Conservation (phyloP, 2,329 filamentous ascomycete species). For the Verticillium zaregamsianum region DNA sequence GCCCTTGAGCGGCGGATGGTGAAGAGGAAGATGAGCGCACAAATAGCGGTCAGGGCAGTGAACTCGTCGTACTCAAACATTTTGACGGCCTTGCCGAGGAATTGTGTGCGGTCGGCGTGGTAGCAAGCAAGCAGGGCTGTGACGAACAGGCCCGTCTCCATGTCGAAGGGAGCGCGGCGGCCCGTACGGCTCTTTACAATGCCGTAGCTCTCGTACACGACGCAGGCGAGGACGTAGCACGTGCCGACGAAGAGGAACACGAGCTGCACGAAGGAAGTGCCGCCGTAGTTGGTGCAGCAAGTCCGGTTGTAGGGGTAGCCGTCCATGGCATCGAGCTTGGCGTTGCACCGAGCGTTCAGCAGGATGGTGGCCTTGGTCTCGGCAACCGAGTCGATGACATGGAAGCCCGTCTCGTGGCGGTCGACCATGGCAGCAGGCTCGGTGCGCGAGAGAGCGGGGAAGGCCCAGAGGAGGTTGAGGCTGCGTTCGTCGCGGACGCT, state of each 20-base stretch:
- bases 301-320: constrained; percentile 41
- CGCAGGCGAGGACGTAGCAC: constrained; percentile 1
- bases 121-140: constrained; percentile 17
- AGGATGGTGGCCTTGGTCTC: constrained; percentile 41
- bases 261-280: constrained; percentile 13
- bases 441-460: constrained; percentile 9
- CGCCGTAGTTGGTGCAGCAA: constrained; percentile 45
- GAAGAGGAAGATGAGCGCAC: constrained; percentile 4
- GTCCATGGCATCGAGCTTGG: constrained; percentile 20
- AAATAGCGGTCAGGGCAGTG: constrained; percentile 10
- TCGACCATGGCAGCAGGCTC: constrained; percentile 9
- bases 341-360: constrained; percentile 50
- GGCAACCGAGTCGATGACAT: constrained; percentile 36
- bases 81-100: constrained; percentile 21
- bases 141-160: constrained; percentile 17
- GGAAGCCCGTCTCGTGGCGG: constrained; percentile 39
- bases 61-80: constrained; percentile 16
- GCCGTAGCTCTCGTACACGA: neutral
- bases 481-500: constrained; percentile 10
- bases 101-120: constrained; percentile 20
- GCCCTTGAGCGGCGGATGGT: constrained; percentile 11
- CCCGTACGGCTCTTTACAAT: neutral
- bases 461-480: constrained; percentile 16
- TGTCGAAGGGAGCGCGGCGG: constrained; percentile 12
- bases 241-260: constrained; percentile 11